Evolutionary conservation across 352 stramenopile species (phyloP), one percentile per base, ranked within the genome.

Genomic region (Phytopythium kandeliae): DNA sequence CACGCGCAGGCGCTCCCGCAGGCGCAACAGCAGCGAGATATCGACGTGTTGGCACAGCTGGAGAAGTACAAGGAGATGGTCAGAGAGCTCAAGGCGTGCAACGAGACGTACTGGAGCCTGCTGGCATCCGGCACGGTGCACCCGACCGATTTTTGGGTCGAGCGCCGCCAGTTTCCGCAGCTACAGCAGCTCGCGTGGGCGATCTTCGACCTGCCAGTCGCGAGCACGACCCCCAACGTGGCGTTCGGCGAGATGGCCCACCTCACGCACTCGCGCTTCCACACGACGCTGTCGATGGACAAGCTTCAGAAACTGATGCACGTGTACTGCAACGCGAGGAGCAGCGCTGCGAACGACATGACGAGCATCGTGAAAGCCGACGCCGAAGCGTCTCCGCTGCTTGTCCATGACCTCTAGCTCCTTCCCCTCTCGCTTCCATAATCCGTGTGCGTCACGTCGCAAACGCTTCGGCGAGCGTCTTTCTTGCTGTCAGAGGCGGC

Each of bases 291-390:
- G 16, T 43, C 64, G 13, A 10, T 50, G 4, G 63, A 74, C 16
- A 74, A 84, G 58, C 55, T 89, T 4, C 53, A 75, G 47, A 77
- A 85, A 42, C 65, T 89, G 28, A 77, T 58, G n/a, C 70, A 84
- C 44, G 54, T 89, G 25, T 73, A 79, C 40, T 84, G 74, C 62
- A 89, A 85, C 51, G 55, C 67, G 12, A 74, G 69, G 54, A 64
- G 50, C 38, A 41, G 57, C 31, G 4, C 11, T 2, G 6, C 15
- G 21, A 33, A 22, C 22, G 21, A 22, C 13, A 7, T 43, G 24
- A 9, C 46, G 31, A 52, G 19, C 46, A 15, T 33, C 33, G 21
- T 30, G 2, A 46, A 63, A 13, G 45, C 42, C 10, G 54, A 64
- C n/a, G 33, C 48, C 9, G 57, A 51, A 19, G 25, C 46, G 17